A percentile compares a stretch with the other conserved stretches of the same genome.
These are phyloP conservation scores for Kandelia obovata DNA, from an alignment of 345 rosid species.

Conservation along the genomic window DNA sequence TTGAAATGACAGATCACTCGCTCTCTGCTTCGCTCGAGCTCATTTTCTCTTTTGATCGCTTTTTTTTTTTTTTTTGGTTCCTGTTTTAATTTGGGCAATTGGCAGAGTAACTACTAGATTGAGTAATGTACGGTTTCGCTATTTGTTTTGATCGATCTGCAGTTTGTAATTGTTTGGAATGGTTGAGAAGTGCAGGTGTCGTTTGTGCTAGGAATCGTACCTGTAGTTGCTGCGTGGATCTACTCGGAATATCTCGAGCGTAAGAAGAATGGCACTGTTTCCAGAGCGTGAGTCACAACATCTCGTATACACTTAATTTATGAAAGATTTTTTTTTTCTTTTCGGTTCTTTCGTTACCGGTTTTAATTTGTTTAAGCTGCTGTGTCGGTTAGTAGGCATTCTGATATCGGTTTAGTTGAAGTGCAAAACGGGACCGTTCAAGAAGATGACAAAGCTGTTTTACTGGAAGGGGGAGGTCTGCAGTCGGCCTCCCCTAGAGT, in stretches of 20 bases:
- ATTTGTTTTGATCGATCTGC: neutral
- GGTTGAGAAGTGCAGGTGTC: constrained; percentile 48
- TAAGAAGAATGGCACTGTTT: constrained; percentile 35
- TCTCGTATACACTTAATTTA: neutral
- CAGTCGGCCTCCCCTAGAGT: constrained; percentile 78
- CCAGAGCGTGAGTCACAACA: constrained; percentile 58
- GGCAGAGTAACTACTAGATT: no score
- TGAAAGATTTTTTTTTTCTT: neutral
- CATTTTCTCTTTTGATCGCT: neutral
- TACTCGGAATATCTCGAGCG: constrained; percentile 77
- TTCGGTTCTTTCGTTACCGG: neutral
- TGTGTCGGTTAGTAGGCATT: constrained; percentile 55
- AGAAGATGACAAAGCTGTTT: constrained; percentile 76
- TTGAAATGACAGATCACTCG: neutral
- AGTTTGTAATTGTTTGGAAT: no score
- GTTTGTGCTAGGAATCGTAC: constrained; percentile 64
- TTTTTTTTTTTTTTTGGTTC: neutral
- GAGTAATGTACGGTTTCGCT: no score
- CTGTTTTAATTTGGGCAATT: neutral
- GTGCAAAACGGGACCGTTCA: constrained; percentile 46
- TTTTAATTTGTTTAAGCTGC: constrained; percentile 8
- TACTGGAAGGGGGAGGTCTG: constrained; percentile 80
- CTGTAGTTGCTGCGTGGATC: constrained; percentile 68
- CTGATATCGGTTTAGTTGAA: constrained; percentile 73
- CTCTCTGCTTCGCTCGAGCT: constrained; percentile 8